These are phyloP conservation scores for Alternaria brassicicola DNA, from an alignment of 2,329 filamentous ascomycete genomes.

Conservation along the genomic window DNA sequence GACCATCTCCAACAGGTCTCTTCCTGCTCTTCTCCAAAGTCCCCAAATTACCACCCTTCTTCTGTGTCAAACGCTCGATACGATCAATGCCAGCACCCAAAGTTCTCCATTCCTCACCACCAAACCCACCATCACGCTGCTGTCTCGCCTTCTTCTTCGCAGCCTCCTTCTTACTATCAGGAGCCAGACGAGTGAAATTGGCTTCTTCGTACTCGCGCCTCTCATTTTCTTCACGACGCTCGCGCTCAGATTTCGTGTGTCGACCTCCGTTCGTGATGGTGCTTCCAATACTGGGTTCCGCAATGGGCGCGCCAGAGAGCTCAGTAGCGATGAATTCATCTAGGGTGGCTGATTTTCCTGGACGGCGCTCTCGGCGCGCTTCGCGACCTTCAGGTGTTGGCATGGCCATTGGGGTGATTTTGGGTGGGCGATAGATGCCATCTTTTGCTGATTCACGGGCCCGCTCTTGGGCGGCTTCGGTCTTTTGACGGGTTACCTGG, in stretches of 20 bases:
- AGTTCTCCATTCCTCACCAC: conserved; percentile 91
- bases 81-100: conserved; percentile 85
- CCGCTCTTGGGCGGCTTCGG: conserved; percentile 23
- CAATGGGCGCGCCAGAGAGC: conserved; percentile 78
- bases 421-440: conserved; percentile 87
- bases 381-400: conserved; percentile 67
- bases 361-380: conserved; percentile 66
- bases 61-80: conserved; percentile 80
- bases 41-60: conserved; percentile 60
- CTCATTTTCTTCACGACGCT: conserved; percentile 79
- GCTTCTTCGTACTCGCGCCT: conserved; percentile 85
- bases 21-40: conserved; percentile 86
- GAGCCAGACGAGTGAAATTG: conserved; percentile 87
- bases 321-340: conserved; percentile 92
- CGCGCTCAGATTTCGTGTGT: conserved; percentile 75
- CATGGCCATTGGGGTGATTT: conserved; percentile 85
- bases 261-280: conserved; percentile 83
- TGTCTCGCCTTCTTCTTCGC: conserved; percentile 63
- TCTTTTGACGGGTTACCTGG: conserved; percentile 47
- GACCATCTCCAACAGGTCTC: conserved; percentile 74
- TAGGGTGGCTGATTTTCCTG: conserved; percentile 79
- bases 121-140: conserved; percentile 64
- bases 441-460: conserved; percentile 52
- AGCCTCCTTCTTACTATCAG: conserved; percentile 84
- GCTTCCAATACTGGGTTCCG: conserved; percentile 89